Conservation (phyloP, 192 early-diverging fungal species). For the Backusella sp. region DNA sequence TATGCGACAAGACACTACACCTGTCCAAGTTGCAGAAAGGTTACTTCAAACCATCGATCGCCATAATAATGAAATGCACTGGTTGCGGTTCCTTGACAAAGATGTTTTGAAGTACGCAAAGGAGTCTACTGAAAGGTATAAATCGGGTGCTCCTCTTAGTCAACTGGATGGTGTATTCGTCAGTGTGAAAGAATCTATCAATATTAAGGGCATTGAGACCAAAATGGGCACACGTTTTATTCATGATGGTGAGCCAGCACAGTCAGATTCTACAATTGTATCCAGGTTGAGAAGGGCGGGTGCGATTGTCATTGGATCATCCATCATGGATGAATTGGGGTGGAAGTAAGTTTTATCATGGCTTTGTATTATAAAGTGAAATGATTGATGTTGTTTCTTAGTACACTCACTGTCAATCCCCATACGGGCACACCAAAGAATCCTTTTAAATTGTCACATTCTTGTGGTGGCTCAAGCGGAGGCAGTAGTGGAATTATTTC, state of each 20-base stretch:
- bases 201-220: constrained; percentile 53
- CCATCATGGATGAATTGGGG: constrained; percentile 77
- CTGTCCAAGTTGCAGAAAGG: constrained; percentile 38
- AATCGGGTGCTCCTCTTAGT: constrained; percentile 43
- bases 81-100: constrained; percentile 22
- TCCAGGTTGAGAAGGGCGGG: constrained; percentile 52
- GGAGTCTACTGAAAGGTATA: constrained; percentile 57
- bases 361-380: background rate
- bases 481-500: constrained; percentile 63
- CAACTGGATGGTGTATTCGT: constrained; percentile 77
- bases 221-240: constrained; percentile 62
- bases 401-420: constrained; percentile 63
- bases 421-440: constrained; percentile 58
- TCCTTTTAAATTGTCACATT: constrained; percentile 57
- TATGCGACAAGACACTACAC: constrained; percentile 29
- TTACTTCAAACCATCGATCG: constrained; percentile 23
- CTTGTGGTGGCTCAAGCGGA: constrained; percentile 71
- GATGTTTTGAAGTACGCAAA: constrained; percentile 50
- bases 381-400: background rate
- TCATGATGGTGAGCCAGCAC: constrained; percentile 43
- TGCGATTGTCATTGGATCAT: constrained; percentile 65
- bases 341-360: constrained; percentile 35
- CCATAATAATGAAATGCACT: constrained; percentile 17
- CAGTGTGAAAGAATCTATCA: constrained; percentile 73
- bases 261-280: constrained; percentile 51